Base-by-base conservation (phyloP, 2,329 filamentous ascomycete species). In the Venturia carpophila region DNA sequence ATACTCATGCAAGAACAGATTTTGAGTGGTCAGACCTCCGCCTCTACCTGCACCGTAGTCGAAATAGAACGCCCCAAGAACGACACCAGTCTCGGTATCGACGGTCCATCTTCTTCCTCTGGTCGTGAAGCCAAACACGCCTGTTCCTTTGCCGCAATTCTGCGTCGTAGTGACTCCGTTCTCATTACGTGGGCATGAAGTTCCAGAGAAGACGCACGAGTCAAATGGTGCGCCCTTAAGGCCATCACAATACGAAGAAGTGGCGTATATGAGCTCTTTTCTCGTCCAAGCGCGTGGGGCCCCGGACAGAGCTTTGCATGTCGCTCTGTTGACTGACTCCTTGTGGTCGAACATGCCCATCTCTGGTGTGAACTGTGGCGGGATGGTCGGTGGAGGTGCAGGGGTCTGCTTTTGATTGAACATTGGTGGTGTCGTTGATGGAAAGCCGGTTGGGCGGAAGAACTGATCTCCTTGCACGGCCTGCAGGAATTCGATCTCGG, bases 381-480 rank as follows among this genome's bases (percentile, higher is more conserved):
- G 64, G 5, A 66, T 52, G 17, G 19, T 63, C 34, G 64, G 64
- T 45, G 64, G 64, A 24, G 61, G 21, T 21, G 42, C 60, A 5
- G 64, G n/a, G 7, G 6, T 66, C 30, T 64, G 61, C 34, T 41
- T 37, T 21, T 37, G 42, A 24, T 39, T 21, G 42, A 24, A 66
- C 37, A 63, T 43, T 37, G 43, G 24, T 4, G 60, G 60, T 34
- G 60, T 64, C 13, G 41, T 58, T 21, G n/a, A 27, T n/a, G 64
- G 64, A n/a, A 66, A 66, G 15, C 64, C 64, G 42, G 60, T 30
- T 15, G 64, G 64, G n/a, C 64, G 41, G 61, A 66, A 66, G 49
- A 66, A 66, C 41, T 66, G 64, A 21, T 66, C 64, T 55, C 64
- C 64, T 24, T 64, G 60, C 24, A 64, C 61, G 19, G 64, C 64